These are phyloP conservation scores for Primulina huaijiensis DNA, from an alignment of 257 asterid species.

Conservation along the genomic window DNA sequence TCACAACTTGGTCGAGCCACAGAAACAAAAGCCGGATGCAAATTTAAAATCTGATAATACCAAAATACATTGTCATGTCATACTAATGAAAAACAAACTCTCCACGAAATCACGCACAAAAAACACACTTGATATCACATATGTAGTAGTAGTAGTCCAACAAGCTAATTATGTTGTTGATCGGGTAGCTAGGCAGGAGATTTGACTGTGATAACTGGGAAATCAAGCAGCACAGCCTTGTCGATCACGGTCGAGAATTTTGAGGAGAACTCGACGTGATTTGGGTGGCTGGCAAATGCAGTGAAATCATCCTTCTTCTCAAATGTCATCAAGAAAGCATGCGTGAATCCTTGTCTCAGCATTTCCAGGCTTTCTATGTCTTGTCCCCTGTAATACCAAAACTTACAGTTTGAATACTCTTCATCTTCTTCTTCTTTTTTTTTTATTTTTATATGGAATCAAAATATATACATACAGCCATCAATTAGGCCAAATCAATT, in stretches of 20 bases:
- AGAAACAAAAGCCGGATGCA: too few species aligned
- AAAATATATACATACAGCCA: background rate
- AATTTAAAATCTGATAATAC: background rate
- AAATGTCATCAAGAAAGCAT: constrained; percentile 86
- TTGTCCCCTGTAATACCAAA: constrained; percentile 56
- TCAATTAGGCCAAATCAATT: too few species aligned
- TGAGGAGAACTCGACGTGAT: constrained; percentile 62
- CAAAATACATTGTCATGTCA: too few species aligned
- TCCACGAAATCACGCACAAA: too few species aligned
- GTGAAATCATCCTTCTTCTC: constrained; percentile 66
- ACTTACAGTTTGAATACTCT: background rate
- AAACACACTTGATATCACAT: too few species aligned
- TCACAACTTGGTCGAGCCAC: too few species aligned
- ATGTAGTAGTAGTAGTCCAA: too few species aligned
- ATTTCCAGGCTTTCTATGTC: constrained; percentile 76
- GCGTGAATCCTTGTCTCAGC: constrained; percentile 86
- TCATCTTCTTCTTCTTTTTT: too few species aligned
- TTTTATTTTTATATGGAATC: background rate
- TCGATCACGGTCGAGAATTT: constrained; percentile 66
- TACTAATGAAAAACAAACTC: too few species aligned
- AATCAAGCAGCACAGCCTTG: constrained; percentile 81
- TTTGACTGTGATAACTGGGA: constrained; percentile 62
- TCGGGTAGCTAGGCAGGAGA: constrained; percentile 27
- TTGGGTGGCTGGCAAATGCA: constrained; percentile 59
- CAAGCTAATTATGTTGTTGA: background rate